These are phyloP conservation scores for Neopestalotiopsis sp. DNA, from an alignment of 2,329 filamentous ascomycete species.

Conservation along the genomic window DNA sequence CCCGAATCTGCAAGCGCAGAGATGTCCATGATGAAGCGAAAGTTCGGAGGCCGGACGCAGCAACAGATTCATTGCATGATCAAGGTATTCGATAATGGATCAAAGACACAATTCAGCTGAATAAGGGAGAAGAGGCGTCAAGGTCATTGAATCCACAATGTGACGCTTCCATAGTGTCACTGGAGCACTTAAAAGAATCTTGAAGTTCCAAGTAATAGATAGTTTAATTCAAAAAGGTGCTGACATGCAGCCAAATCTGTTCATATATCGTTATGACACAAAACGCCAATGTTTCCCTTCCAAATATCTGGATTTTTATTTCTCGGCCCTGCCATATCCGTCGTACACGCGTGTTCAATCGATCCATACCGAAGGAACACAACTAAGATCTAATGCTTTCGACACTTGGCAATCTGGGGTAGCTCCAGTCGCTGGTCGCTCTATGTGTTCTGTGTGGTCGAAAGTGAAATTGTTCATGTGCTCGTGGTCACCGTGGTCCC, in stretches of 20 bases:
- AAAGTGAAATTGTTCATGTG: background rate
- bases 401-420: background rate
- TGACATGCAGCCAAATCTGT: background rate
- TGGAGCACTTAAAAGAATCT: too few relatives aligned
- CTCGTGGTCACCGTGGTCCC: background rate
- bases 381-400: background rate
- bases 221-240: too few relatives aligned
- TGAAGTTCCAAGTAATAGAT: too few relatives aligned
- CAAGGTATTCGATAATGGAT: too few relatives aligned
- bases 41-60: too few relatives aligned
- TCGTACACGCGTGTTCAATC: background rate
- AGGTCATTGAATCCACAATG: too few relatives aligned
- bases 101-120: too few relatives aligned
- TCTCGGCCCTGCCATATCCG: background rate
- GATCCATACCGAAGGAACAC: background rate
- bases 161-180: too few relatives aligned
- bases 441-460: conserved; percentile 9
- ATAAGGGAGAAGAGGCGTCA: too few relatives aligned
- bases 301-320: background rate
- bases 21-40: background rate
- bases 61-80: too few relatives aligned
- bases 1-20: background rate
- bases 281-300: background rate
- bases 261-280: background rate
- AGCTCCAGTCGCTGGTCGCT: conserved; percentile 5